A percentile compares a stretch with the other conserved stretches of the same genome.
Evolutionary conservation across 2,329 filamentous ascomycete species (phyloP).

Genomic region (Penicillium thymicola): DNA sequence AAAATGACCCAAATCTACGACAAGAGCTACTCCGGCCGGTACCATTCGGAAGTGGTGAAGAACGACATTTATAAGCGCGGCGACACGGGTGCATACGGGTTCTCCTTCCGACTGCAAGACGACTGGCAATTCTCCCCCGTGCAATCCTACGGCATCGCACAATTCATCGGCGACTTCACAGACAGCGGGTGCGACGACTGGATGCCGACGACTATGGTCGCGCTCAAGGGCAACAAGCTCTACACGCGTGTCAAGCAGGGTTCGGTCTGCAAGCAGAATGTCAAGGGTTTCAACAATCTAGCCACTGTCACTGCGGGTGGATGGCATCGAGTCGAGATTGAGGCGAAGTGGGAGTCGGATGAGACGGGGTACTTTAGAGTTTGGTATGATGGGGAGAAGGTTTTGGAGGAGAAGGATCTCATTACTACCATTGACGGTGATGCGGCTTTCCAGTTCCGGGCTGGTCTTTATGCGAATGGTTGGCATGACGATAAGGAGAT

Average conservation of each 20-base stretch:
- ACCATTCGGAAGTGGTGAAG: conserved; percentile 50
- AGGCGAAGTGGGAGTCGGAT: conserved; percentile 47
- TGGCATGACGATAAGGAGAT: conserved; percentile 47
- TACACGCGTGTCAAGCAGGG: conserved; percentile 44
- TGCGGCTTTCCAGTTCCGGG: conserved; percentile 44
- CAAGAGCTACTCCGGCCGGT: conserved; percentile 43
- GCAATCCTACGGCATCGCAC: conserved; percentile 49
- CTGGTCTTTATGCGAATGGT: conserved; percentile 51
- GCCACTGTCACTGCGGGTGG: conserved; percentile 42
- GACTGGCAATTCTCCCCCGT: conserved; percentile 47
- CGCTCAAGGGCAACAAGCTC: conserved; percentile 46
- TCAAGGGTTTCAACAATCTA: conserved; percentile 32
- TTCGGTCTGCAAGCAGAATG: conserved; percentile 38
- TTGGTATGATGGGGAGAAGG: conserved; percentile 49
- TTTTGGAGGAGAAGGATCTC: conserved; percentile 41
- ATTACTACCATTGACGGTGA: conserved; percentile 48
- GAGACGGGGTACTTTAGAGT: conserved; percentile 46
- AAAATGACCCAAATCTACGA: conserved; percentile 45
- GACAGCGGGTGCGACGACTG: conserved; percentile 46
- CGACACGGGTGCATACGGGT: conserved; percentile 50
- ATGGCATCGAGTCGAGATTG: conserved; percentile 50
- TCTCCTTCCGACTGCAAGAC: conserved; percentile 49
- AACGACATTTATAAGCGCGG: conserved; percentile 47
- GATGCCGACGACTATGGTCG: conserved; percentile 52
- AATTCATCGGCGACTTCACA: conserved; percentile 52